Conservation (phyloP, 148 eudicot genomes). For the Rhododendron kiyosumense region DNA sequence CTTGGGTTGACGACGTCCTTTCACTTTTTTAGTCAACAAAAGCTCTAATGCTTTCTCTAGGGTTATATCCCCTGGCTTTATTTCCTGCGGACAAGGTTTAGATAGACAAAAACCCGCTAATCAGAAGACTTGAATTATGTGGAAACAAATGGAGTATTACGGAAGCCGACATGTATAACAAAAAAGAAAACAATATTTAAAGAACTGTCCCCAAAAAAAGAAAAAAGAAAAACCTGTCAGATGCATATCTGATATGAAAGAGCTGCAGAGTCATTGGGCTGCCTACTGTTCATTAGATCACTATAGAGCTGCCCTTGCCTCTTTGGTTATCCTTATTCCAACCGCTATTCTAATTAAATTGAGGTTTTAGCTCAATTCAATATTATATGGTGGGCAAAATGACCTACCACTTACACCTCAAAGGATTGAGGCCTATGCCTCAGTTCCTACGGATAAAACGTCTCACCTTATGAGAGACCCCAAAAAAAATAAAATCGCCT, state of each 20-base stretch:
- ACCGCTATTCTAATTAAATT: neutral
- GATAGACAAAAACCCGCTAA: neutral
- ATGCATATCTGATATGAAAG: neutral
- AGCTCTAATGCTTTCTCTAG: conserved; percentile 68
- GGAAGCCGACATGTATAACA: neutral
- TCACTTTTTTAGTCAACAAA: conserved; percentile 45
- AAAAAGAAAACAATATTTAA: neutral
- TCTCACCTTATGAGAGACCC: neutral
- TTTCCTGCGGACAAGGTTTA: conserved; percentile 34
- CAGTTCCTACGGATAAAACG: neutral
- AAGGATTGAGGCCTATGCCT: neutral
- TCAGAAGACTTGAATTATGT: neutral
- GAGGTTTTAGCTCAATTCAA: neutral
- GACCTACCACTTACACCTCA: neutral
- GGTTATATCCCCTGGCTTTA: conserved; percentile 44
- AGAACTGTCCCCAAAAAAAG: neutral
- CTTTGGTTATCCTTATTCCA: neutral
- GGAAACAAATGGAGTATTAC: neutral
- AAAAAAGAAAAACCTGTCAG: neutral
- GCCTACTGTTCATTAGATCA: neutral
- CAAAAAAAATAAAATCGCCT: neutral
- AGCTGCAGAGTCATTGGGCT: neutral
- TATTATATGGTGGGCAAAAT: neutral
- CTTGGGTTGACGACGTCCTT: conserved; percentile 63
- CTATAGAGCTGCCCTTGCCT: neutral